Base-by-base conservation (phyloP, 768 basidiomycete species). In the Piloderma croceum region DNA sequence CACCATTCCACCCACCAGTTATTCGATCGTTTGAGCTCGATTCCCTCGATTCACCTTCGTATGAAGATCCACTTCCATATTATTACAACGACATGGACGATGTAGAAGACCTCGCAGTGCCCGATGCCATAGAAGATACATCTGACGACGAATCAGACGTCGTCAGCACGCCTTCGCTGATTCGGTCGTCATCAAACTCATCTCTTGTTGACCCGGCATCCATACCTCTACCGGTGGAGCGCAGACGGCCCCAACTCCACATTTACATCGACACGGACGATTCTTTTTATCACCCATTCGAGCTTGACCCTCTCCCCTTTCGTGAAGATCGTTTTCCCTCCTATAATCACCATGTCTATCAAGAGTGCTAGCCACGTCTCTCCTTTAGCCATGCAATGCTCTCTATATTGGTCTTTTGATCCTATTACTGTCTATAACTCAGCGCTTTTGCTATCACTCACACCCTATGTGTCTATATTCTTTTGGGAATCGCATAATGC, bases 121-220 rank as follows among this genome's bases (percentile, higher is more conserved):
- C 83, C 32, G 86, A 88, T 54, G 79, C 83, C 31, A 83, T 88
- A 70, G 85, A 88, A 59, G 86, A 89, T 61, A 76, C 73, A 25
- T 89, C 86, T 33, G 87, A 89, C 64, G 86, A 89, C 65, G 87
- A 88, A 67, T 86, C 85, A 12, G 86, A 89, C 51, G 64, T 74
- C 4, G 74, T 70, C 7, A 72, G 74, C 7, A 80, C 83, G 6
- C 83, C 81, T 35, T 80, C 75, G 31, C 50, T 76, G 34, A 69
- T 72, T 49, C 69, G 70, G 47, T 83, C 83, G 31, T 69, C 67
- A 48, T 73, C 77, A 13, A 74, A 77, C 35, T 59, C 79, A 45
- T 68, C 69, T 39, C 65, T 76, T 38, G 49, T 68, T 32, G 74
- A 79, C 54, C 65, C 74, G 36, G 66, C 74, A 39, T 70, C 72